Percentiles rank a stretch among this genome's conserved stretches.
phyloP scores from a whole-genome alignment of 495 filamentous ascomycete genomes.

The Lophium mytilinum region DNA sequence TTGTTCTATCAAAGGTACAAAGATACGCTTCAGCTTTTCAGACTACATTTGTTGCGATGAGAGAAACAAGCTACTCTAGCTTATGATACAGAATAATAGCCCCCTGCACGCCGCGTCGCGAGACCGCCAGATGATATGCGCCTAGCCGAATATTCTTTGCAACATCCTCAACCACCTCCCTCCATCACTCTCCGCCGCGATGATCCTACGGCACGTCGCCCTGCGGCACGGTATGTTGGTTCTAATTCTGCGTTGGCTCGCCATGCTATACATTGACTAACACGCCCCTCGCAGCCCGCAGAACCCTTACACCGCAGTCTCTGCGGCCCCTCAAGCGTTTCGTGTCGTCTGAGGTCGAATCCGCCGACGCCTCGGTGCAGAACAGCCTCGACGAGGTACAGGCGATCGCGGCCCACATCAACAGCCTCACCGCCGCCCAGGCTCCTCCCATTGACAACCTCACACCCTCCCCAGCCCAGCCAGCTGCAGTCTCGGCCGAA shows the following conservation, averaged over 20 bases:
- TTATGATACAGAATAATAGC: too few relatives aligned
- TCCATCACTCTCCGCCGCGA: background rate
- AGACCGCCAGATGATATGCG: too few relatives aligned
- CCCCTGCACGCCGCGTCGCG: too few relatives aligned
- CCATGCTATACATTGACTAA: background rate
- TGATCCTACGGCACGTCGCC: constrained; percentile 28
- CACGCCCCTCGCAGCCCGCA: constrained; percentile 2
- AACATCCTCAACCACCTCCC: background rate
- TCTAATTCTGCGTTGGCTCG: background rate
- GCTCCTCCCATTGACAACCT: constrained; percentile 7
- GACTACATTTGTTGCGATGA: too few relatives aligned
- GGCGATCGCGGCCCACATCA: constrained; percentile 20
- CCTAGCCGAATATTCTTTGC: background rate
- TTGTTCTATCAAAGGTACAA: too few relatives aligned
- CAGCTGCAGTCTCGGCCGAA: constrained; percentile 1
- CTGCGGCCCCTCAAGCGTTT: background rate
- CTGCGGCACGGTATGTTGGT: constrained; percentile 17
- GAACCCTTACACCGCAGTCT: background rate
- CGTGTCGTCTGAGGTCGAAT: constrained; percentile 14
- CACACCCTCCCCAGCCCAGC: background rate
- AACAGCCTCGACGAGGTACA: constrained; percentile 19
- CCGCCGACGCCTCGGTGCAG: constrained; percentile 11
- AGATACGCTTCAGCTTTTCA: background rate
- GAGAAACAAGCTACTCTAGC: too few relatives aligned
- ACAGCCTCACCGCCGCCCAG: background rate